phyloP scores from a whole-genome alignment of 2,329 filamentous ascomycete species.

The Exophiala sp. region DNA sequence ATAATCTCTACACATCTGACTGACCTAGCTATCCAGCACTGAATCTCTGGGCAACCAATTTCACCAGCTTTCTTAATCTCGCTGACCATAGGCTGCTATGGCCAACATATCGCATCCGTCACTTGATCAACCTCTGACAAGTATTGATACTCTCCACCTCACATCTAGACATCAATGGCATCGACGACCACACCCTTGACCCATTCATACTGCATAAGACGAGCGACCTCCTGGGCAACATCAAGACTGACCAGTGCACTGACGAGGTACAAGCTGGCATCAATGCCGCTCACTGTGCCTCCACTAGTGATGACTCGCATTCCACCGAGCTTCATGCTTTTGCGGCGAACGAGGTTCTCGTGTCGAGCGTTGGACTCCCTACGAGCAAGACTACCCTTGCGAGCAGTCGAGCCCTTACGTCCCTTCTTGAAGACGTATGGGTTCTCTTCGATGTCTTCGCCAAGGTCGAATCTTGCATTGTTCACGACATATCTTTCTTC shows the following conservation, averaged over 20 bases:
- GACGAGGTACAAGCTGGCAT: constrained; percentile 81
- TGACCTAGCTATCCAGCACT: not conserved
- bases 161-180: constrained; percentile 29
- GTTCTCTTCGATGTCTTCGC: constrained; percentile 74
- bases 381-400: constrained; percentile 81
- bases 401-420: constrained; percentile 58
- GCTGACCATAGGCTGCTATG: constrained; percentile 9
- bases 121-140: not conserved
- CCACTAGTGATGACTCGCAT: constrained; percentile 75
- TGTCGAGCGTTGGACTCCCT: constrained; percentile 70
- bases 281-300: constrained; percentile 74
- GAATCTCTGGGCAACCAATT: not conserved
- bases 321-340: constrained; percentile 67
- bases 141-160: not conserved
- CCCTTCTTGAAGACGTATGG: constrained; percentile 74
- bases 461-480: constrained; percentile 81
- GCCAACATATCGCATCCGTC: not conserved
- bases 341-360: constrained; percentile 76
- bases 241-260: constrained; percentile 77
- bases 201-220: constrained; percentile 78
- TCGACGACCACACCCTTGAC: constrained; percentile 30
- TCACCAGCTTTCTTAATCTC: not conserved
- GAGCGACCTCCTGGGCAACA: constrained; percentile 70
- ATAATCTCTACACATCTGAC: not conserved
- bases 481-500: constrained; percentile 84